Conservation (phyloP, 345 rosid species). For the Heritiera littoralis region DNA sequence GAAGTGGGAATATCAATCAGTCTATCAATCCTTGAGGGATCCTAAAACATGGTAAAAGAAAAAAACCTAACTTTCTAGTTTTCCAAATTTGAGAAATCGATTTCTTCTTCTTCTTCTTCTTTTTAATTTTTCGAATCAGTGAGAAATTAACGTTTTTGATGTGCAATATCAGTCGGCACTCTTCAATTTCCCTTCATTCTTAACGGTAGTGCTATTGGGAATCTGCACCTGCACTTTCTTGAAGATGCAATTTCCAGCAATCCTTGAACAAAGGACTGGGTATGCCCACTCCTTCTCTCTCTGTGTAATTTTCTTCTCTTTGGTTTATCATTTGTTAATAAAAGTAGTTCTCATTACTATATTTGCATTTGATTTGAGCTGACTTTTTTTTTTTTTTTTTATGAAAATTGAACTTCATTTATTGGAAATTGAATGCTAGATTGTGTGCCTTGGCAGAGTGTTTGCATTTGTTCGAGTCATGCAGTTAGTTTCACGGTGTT, state of each 20-base stretch:
- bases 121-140: not conserved
- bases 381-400: not conserved
- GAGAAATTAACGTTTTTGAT: not conserved
- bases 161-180: conserved; percentile 68
- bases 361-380: not conserved
- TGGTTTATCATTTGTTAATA: not conserved
- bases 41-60: conserved; percentile 24
- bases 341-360: not conserved
- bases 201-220: conserved; percentile 85
- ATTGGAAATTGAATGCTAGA: not conserved
- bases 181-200: conserved; percentile 90
- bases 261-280: conserved; percentile 95
- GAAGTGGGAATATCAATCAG: conserved; percentile 17
- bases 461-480: not conserved
- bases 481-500: not conserved
- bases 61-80: not conserved
- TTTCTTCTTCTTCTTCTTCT: not conserved
- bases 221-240: conserved; percentile 90
- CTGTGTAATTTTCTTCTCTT: not conserved
- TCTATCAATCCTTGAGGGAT: not conserved
- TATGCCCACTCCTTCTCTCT: conserved; percentile 20
- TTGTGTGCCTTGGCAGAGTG: not conserved
- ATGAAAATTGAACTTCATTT: not conserved
- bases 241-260: conserved; percentile 97
- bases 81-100: not conserved